Percentiles rank a stretch among this genome's conserved stretches.
phyloP scores from a whole-genome alignment of 2,329 filamentous ascomycete species.

The Fusarium circinatum region DNA sequence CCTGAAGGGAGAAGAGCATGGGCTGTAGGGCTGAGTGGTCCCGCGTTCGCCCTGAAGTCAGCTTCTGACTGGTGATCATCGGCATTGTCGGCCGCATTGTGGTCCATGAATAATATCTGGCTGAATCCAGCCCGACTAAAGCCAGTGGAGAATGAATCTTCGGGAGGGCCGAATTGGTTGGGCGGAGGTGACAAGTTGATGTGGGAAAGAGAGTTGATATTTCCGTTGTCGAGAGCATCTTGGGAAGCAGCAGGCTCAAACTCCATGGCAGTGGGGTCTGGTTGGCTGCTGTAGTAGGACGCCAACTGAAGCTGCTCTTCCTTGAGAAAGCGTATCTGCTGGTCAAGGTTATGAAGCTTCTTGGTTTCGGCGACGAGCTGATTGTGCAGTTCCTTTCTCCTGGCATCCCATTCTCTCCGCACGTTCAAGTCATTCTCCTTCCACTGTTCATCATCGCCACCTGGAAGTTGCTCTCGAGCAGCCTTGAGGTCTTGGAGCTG shows the following conservation, averaged over 20 bases:
- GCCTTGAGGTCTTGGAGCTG: conserved; percentile 80
- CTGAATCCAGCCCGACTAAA: conserved; percentile 64
- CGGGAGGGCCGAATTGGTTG: conserved; percentile 50
- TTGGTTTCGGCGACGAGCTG: conserved; percentile 60
- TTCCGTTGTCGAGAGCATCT: conserved; percentile 59
- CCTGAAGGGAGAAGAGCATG: conserved; percentile 77
- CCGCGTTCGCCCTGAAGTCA: conserved; percentile 70
- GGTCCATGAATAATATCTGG: conserved; percentile 63
- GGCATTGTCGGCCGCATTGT: conserved; percentile 51
- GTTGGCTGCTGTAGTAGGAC: conserved; percentile 59
- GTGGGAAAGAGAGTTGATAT: conserved; percentile 59
- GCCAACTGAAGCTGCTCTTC: conserved; percentile 59
- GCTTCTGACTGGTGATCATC: conserved; percentile 66
- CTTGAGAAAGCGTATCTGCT: conserved; percentile 57
- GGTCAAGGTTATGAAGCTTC: conserved; percentile 58
- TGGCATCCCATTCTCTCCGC: conserved; percentile 65
- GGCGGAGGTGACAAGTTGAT: conserved; percentile 53
- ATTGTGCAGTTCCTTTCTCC: conserved; percentile 63
- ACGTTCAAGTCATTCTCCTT: conserved; percentile 62
- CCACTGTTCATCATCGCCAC: conserved; percentile 69
- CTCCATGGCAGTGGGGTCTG: conserved; percentile 58
- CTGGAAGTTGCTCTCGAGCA: conserved; percentile 71
- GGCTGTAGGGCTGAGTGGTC: conserved; percentile 81
- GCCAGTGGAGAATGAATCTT: conserved; percentile 63
- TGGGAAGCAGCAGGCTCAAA: conserved; percentile 58